These are phyloP conservation scores for Lanmaoa pseudosensibilis DNA, from an alignment of 768 basidiomycete genomes.

Conservation along the genomic window DNA sequence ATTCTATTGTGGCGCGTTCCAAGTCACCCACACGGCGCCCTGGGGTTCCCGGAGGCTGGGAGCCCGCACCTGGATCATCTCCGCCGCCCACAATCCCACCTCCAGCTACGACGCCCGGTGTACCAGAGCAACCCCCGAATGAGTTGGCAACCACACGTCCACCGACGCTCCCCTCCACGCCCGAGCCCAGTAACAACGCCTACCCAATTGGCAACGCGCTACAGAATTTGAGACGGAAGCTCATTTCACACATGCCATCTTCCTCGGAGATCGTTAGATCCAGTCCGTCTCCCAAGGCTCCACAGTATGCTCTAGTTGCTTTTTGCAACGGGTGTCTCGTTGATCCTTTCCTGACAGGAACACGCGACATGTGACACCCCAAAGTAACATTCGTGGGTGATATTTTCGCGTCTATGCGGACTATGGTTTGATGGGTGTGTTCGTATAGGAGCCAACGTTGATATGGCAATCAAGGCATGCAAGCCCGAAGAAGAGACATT, in stretches of 20 bases:
- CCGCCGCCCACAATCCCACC: conserved; percentile 7
- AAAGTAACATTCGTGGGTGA: conserved; percentile 42
- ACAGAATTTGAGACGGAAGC: conserved; percentile 31
- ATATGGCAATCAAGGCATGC: conserved; percentile 72
- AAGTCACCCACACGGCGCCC: conserved; percentile 22
- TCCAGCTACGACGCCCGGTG: background rate
- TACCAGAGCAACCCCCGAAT: conserved; percentile 6
- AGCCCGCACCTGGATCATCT: conserved; percentile 12
- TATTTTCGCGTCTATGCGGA: background rate
- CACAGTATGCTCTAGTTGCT: conserved; percentile 17
- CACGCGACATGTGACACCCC: conserved; percentile 39
- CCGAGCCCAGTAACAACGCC: conserved; percentile 6
- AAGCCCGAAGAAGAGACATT: conserved; percentile 62
- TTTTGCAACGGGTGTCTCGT: background rate
- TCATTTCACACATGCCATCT: conserved; percentile 20
- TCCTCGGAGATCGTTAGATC: conserved; percentile 17
- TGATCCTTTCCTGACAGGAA: conserved; percentile 12
- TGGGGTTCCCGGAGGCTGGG: conserved; percentile 26
- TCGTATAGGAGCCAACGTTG: conserved; percentile 55
- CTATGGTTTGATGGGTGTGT: background rate
- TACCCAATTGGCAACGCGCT: conserved; percentile 18
- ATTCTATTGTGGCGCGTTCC: conserved; percentile 8
- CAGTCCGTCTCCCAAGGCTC: conserved; percentile 12
- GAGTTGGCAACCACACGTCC: conserved; percentile 1
- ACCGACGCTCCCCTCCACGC: background rate